phyloP scores from a whole-genome alignment of 2,329 filamentous ascomycete species.

The Penicillium sumatraense region DNA sequence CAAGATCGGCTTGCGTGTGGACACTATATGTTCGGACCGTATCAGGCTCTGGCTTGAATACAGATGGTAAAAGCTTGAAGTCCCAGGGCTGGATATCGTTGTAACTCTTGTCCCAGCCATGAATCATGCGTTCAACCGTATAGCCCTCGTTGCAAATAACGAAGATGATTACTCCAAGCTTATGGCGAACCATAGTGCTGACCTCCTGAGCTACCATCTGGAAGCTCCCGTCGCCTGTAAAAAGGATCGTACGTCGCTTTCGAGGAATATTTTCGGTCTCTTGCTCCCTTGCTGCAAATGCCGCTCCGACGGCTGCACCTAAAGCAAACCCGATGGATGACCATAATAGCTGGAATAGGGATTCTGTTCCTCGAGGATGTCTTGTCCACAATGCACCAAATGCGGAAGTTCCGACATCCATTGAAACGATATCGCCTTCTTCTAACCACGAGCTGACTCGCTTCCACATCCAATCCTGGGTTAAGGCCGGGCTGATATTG shows the following conservation, averaged over 20 bases:
- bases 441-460: constrained; percentile 70
- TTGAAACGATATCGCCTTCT: constrained; percentile 74
- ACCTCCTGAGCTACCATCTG: constrained; percentile 82
- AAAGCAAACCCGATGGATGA: constrained; percentile 66
- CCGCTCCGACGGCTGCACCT: constrained; percentile 66
- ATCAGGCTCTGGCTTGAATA: constrained; percentile 56
- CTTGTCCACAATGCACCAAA: constrained; percentile 81
- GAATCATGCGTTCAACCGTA: constrained; percentile 83
- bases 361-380: constrained; percentile 71
- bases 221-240: constrained; percentile 85
- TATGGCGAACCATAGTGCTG: constrained; percentile 75
- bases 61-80: constrained; percentile 67
- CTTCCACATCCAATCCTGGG: constrained; percentile 68
- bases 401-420: constrained; percentile 82
- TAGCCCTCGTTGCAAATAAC: constrained; percentile 83
- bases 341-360: constrained; percentile 76
- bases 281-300: constrained; percentile 69
- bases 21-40: constrained; percentile 65
- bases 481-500: constrained; percentile 56
- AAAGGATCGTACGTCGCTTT: constrained; percentile 71
- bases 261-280: not conserved
- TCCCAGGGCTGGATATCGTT: constrained; percentile 79
- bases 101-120: constrained; percentile 75
- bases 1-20: constrained; percentile 69
- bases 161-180: constrained; percentile 75